A percentile compares a stretch with the other conserved stretches of the same genome.
These are phyloP conservation scores for Flagelloscypha sp. DNA, from an alignment of 768 basidiomycete species.

Conservation along the genomic window DNA sequence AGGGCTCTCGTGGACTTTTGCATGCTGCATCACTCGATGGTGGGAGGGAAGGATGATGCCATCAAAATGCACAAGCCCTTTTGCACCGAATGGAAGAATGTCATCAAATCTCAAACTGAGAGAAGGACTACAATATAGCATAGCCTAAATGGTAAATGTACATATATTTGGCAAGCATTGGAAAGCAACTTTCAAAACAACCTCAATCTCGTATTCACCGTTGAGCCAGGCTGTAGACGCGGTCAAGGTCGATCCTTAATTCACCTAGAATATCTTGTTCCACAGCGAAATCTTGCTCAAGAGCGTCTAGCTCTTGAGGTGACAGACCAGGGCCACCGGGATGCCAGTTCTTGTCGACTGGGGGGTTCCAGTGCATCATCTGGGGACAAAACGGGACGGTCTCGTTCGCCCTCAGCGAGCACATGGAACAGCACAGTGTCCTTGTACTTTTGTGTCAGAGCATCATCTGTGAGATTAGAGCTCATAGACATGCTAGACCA, in stretches of 20 bases:
- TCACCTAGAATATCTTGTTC: constrained; percentile 55
- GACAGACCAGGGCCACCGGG: constrained; percentile 73
- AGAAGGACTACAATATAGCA: too few relatives aligned
- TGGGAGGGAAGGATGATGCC: too few relatives aligned
- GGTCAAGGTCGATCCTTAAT: constrained; percentile 40
- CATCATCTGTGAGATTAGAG: constrained; percentile 64
- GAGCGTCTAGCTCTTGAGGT: constrained; percentile 50
- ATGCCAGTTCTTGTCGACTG: constrained; percentile 47
- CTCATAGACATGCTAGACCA: constrained; percentile 76
- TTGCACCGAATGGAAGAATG: too few relatives aligned
- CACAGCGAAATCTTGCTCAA: constrained; percentile 50
- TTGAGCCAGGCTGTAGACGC: constrained; percentile 53
- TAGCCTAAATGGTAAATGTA: too few relatives aligned
- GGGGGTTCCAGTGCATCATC: constrained; percentile 54
- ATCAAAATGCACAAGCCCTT: too few relatives aligned
- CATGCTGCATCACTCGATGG: too few relatives aligned
- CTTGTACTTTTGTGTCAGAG: constrained; percentile 63
- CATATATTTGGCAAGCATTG: too few relatives aligned
- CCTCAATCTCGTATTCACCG: too few relatives aligned
- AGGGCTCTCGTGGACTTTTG: too few relatives aligned
- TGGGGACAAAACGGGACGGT: too few relatives aligned
- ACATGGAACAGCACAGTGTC: constrained; percentile 70
- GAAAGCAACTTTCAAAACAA: too few relatives aligned
- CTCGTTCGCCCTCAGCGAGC: constrained; percentile 43
- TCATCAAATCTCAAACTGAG: too few relatives aligned